These are phyloP conservation scores for Myxozyma sirexii DNA, from an alignment of 805 yeast species.

Conservation along the genomic window DNA sequence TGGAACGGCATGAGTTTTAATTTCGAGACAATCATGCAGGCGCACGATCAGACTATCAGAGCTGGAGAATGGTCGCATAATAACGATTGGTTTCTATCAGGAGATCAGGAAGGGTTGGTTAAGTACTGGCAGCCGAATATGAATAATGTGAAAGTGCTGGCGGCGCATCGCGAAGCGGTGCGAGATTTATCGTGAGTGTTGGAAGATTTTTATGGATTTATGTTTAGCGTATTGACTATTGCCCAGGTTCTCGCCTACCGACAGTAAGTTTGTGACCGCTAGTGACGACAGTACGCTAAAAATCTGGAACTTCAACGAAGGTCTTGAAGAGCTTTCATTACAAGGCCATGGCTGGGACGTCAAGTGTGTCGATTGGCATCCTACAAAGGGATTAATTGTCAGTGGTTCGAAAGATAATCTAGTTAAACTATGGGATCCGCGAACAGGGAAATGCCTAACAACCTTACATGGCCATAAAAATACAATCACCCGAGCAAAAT, in stretches of 20 bases:
- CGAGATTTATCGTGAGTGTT: constrained; percentile 64
- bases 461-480: constrained; percentile 92
- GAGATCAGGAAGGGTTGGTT: constrained; percentile 87
- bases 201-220: too few relatives aligned
- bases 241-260: constrained; percentile 75
- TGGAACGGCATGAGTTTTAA: constrained; percentile 97
- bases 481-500: constrained; percentile 81
- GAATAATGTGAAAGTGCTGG: constrained; percentile 84
- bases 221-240: too few relatives aligned
- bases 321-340: constrained; percentile 74
- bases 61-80: constrained; percentile 80
- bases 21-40: constrained; percentile 90
- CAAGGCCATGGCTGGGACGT: constrained; percentile 99
- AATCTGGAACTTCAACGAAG: constrained; percentile 92
- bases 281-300: constrained; percentile 90
- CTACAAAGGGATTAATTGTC: constrained; percentile 78
- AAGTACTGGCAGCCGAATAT: constrained; percentile 98
- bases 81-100: constrained; percentile 92
- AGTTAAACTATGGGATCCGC: constrained; percentile 94
- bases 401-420: constrained; percentile 95
- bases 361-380: constrained; percentile 96
- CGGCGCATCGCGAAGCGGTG: constrained; percentile 78
- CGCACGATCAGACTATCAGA: constrained; percentile 89
- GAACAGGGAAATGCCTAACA: constrained; percentile 69
- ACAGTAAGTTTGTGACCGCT: constrained; percentile 87